Evolutionary conservation across 495 filamentous ascomycete species (phyloP).

Genomic region (Extremus antarcticus): DNA sequence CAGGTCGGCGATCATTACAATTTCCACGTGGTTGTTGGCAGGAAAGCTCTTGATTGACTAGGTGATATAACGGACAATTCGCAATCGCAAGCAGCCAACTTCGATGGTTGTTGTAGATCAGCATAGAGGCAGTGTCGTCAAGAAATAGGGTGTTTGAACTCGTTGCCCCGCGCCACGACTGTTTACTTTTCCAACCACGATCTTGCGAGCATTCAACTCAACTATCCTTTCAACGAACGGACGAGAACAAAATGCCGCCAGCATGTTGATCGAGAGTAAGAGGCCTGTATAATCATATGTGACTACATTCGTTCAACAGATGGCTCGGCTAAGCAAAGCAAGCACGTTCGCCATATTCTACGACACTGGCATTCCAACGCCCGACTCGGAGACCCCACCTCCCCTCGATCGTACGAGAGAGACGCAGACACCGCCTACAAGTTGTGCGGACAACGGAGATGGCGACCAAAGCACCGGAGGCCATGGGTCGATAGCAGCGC

Average conservation of each 20-base stretch:
- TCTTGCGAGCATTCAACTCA: not conserved
- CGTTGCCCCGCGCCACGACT: too few species aligned
- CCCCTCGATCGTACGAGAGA: not conserved
- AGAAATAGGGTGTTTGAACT: too few species aligned
- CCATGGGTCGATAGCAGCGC: not conserved
- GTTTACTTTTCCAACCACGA: not conserved
- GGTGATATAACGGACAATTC: too few species aligned
- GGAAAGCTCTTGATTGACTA: not conserved
- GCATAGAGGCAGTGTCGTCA: too few species aligned
- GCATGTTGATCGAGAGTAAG: not conserved
- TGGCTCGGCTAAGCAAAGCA: slow-evolving; percentile 11
- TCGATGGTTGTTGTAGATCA: too few species aligned
- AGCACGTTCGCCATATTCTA: slow-evolving; percentile 12
- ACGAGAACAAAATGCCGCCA: too few species aligned
- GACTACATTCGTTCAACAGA: slow-evolving; percentile 3
- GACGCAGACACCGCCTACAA: too few species aligned
- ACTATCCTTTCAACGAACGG: not conserved
- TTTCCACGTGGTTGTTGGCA: not conserved
- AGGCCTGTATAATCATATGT: not conserved
- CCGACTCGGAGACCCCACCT: not conserved
- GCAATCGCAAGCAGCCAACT: too few species aligned
- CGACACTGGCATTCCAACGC: slow-evolving; percentile 16
- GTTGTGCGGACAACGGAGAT: not conserved
- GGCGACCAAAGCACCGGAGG: not conserved
- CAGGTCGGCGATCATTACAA: not conserved